Percentiles rank a stretch among this genome's conserved stretches.
These are phyloP conservation scores for Persicaria maculosa DNA, from an alignment of 148 eudicot genomes.

Conservation along the genomic window DNA sequence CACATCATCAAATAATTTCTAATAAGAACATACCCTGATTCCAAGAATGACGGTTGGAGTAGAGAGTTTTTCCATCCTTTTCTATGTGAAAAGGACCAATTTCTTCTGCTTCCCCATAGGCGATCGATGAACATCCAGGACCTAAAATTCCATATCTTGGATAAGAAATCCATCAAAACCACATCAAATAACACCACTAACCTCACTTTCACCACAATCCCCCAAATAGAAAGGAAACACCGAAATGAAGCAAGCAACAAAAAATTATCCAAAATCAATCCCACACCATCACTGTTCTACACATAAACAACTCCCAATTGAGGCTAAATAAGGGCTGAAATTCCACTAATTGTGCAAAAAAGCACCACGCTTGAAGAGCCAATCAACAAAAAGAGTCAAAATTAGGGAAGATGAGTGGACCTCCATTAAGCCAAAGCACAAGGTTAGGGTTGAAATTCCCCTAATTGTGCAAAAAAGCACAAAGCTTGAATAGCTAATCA, in stretches of 20 bases:
- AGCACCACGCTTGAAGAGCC: neutral
- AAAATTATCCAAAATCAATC: neutral
- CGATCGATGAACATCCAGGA: slow-evolving; percentile 98
- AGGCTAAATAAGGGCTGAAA: too few relatives aligned
- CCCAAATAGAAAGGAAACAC: neutral
- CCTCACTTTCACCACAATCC: neutral
- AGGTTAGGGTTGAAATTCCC: neutral
- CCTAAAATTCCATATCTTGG: slow-evolving; percentile 32
- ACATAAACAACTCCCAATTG: too few relatives aligned
- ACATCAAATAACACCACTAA: neutral
- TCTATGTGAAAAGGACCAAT: slow-evolving; percentile 90
- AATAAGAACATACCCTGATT: slow-evolving; percentile 51
- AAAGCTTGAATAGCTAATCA: neutral
- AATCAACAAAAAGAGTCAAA: neutral
- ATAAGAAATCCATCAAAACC: neutral
- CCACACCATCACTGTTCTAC: neutral
- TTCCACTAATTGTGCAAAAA: neutral
- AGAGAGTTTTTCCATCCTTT: slow-evolving; percentile 75
- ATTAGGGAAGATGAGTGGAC: neutral
- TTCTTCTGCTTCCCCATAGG: slow-evolving; percentile 88
- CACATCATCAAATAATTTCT: too few relatives aligned
- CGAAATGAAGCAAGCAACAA: neutral
- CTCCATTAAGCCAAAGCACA: neutral
- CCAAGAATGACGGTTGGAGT: slow-evolving; percentile 79
- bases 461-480: too few relatives aligned